Percentiles rank a stretch among this genome's conserved stretches.
phyloP scores from a whole-genome alignment of 768 basidiomycete species.

The Lactarius psammicola region DNA sequence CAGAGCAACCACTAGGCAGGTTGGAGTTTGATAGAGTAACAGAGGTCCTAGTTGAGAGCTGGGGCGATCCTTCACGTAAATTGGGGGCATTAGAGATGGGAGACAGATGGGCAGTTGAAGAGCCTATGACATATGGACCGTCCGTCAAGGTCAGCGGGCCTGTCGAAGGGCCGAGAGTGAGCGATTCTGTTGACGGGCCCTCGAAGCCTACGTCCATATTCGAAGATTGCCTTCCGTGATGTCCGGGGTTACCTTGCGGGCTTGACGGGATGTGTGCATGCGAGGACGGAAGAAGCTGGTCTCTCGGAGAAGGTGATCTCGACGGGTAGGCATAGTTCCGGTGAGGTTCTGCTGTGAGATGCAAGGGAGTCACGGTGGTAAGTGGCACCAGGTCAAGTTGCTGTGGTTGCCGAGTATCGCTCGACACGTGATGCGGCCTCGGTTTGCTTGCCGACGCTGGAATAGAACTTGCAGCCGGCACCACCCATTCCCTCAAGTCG shows the following conservation, averaged over 20 bases:
- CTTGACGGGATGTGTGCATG: not conserved
- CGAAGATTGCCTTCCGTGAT: conserved; percentile 4
- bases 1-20: not conserved
- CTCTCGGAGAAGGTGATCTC: not conserved
- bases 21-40: not conserved
- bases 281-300: not conserved
- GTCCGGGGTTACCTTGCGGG: not conserved
- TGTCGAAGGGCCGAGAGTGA: not conserved
- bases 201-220: not conserved
- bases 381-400: not conserved
- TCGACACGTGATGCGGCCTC: not conserved
- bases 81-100: no score
- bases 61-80: no score
- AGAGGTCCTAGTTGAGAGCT: not conserved
- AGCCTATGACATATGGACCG: no score
- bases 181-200: conserved; percentile 13
- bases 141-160: no score
- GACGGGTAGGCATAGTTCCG: not conserved
- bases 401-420: not conserved
- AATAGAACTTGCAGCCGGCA: not conserved
- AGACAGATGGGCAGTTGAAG: no score
- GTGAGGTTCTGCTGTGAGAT: not conserved
- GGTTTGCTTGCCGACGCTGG: not conserved
- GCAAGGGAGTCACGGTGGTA: not conserved
- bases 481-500: not conserved